Base-by-base conservation (phyloP, 169 alveolate species). In the Toxoplasma gondii region DNA sequence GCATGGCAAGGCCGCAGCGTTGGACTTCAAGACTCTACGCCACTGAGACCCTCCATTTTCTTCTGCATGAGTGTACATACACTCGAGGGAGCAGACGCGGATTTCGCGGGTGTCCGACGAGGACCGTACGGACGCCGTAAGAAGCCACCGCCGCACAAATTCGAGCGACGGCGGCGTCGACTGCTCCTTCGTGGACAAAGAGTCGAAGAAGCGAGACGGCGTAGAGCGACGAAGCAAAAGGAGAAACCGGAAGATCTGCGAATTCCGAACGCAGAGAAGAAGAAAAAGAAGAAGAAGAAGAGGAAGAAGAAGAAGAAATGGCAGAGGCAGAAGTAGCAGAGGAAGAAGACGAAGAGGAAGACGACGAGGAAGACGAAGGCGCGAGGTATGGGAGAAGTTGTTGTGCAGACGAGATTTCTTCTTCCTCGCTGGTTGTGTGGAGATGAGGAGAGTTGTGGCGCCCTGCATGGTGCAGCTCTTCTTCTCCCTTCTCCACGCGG, bases 141-240 rank as follows among this genome's bases (percentile, higher is more conserved):
- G 87, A 16, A 34, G 87, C 87, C 29, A n/a, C 45, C 24, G 87
- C 87, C 9, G 41, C 45, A 27, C 87, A 78, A 34, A 39, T 34
- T 27, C 45, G 16, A 19, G 87, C 87, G 22, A 78, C 45, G 45
- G 45, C 45, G 22, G 87, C 87, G 31, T 78, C 43, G 87, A 78
- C 44, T 17, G 27, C 43, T 78, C 87, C 87, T 22, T 22, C 87
- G 45, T 39, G 87, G 9, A 31, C 44, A 34, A 78, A 78, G 87
- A 19, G 87, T 19, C 87, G 87, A 27, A 78, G 87, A 22, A 78
- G 87, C 53, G 87, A 78, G 39, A n/a, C 22, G 24, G 87, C 87
- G 0, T 27, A 34, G 5, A 31, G 87, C 5, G 87, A 78, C 7
- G 41, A 16, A 5, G 87, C 27, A 22, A 38, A 9, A 12, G 53